Evolutionary conservation across 2,329 filamentous ascomycete genomes (phyloP), one percentile per base, ranked within the genome.

Genomic region (Arachnomyces sp.): DNA sequence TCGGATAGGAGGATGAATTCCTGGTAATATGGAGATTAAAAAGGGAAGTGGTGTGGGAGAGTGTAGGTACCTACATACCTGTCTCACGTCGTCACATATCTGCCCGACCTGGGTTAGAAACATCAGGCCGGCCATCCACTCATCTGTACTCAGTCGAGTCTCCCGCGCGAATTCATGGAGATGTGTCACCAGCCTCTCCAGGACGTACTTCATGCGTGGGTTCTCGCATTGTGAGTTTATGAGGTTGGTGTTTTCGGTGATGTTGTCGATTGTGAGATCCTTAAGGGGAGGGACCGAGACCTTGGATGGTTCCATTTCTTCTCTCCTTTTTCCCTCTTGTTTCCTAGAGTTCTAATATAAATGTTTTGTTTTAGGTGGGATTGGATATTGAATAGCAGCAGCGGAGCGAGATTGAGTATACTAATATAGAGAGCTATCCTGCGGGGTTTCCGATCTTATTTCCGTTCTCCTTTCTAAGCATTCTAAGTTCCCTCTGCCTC

Each of bases 1-100:
- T 92, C 86, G 49, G 81, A 86, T 47, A 90, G 78, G 30, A 90
- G 77, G 61, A 90, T 89, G 68, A 85, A 88, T 71, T 88, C 83
- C 74, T 80, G 49, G 7, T 29, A 31, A 29, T 29, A 16, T 8
- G 18, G 11, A 14, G 7, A 31, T 21, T 9, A 30, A 17, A 28
- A 2, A 2, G 30, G 28, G 12, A 28, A 7, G 15, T 32, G 17
- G 37, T 38, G 13, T 36, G 18, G 12, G 17, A 31, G 14, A n/a
- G 13, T 28, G 13, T 17, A n/a, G 34, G 25, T 34, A 18, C 9
- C 21, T 8, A 61, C 69, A 34, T 63, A 83, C 79, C 62, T 86
- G 82, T 49, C 85, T 75, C 36, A 86, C 81, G 54, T 86, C 80
- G 42, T 69, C 80, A 57, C 78, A 84, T 44, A 81, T 89, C 60